Evolutionary conservation across 2,329 filamentous ascomycete genomes (phyloP), one percentile per base, ranked within the genome.

Genomic region (Exophiala calicioides): DNA sequence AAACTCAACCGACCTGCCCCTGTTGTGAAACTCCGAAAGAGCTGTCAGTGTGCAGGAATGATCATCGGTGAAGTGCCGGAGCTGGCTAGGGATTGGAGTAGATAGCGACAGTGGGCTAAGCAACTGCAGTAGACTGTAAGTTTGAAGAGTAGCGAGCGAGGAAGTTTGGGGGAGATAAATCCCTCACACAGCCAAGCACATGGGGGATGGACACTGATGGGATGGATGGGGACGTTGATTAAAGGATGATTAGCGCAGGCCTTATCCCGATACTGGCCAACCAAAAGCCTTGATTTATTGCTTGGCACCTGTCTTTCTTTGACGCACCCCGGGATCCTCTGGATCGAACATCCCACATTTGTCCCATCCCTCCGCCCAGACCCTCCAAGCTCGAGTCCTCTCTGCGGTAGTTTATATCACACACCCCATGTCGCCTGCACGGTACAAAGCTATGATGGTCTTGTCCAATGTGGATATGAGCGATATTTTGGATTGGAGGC

Each of bases 401-500:
- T n/a, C 20, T 4, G 12, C 9, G 12, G 18, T 37, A 37, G 18
- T n/a, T 21, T 37, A 23, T 24, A 37, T 37, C 20, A 37, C 34
- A 7, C 6, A 5, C 9, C 7, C 33, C 10, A 19, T 8, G 8
- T 9, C 33, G 6, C 8, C 7, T 7, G 12, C n/a, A n/a, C n/a
- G n/a, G n/a, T n/a, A n/a, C n/a, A n/a, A n/a, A n/a, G n/a, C n/a
- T n/a, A n/a, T n/a, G n/a, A n/a, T 27, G 8, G 31, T 33, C 31
- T n/a, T 12, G 31, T 16, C 15, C 10, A 33, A 12, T 16, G n/a
- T 34, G 32, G 32, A 34, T 15, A 18, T 19, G 32, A 15, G 32
- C 3, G 32, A 34, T 34, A 34, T 34, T 34, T 34, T 10, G 32
- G 32, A 34, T 34, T 15, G n/a, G 32, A 34, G 8, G 24, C 24